phyloP scores from a whole-genome alignment of 2,329 filamentous ascomycete genomes.

The Cordyceps militaris region DNA sequence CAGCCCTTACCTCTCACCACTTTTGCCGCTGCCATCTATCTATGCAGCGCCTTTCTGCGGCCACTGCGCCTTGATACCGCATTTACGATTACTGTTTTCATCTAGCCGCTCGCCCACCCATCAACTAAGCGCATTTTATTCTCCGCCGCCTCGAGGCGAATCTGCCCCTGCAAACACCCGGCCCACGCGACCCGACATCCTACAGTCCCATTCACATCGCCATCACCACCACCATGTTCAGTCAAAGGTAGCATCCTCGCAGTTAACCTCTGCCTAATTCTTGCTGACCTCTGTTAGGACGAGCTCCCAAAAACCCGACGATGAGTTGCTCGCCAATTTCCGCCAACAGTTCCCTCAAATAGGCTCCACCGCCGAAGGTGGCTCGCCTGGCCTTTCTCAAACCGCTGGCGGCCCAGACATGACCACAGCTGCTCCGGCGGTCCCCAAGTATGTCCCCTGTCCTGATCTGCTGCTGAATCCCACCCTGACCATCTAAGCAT shows the following conservation, averaged over 20 bases:
- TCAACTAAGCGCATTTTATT: not conserved
- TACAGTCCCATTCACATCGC: not conserved
- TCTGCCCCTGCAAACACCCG: conserved; percentile 1
- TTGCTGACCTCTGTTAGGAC: conserved; percentile 41
- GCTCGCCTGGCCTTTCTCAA: conserved; percentile 31
- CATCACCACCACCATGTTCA: conserved; percentile 12
- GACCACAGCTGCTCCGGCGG: not conserved
- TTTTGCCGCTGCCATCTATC: conserved; percentile 1
- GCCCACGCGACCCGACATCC: conserved; percentile 3
- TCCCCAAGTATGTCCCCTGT: not conserved
- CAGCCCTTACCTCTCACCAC: not conserved
- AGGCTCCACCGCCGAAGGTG: conserved; percentile 41
- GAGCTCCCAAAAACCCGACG: conserved; percentile 77
- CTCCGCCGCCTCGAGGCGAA: not conserved
- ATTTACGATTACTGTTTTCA: not conserved
- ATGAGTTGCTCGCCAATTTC: conserved; percentile 78
- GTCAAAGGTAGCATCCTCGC: conserved; percentile 11
- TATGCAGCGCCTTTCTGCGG: conserved; percentile 8
- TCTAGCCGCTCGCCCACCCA: not conserved
- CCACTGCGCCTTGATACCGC: conserved; percentile 4
- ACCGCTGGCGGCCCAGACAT: conserved; percentile 22
- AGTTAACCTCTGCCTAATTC: not conserved
- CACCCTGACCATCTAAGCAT: not conserved
- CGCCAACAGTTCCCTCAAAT: conserved; percentile 76
- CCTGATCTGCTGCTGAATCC: not conserved